Evolutionary conservation across 768 basidiomycete genomes (phyloP), one percentile per base, ranked within the genome.

Genomic region (Termitomyces sp.): DNA sequence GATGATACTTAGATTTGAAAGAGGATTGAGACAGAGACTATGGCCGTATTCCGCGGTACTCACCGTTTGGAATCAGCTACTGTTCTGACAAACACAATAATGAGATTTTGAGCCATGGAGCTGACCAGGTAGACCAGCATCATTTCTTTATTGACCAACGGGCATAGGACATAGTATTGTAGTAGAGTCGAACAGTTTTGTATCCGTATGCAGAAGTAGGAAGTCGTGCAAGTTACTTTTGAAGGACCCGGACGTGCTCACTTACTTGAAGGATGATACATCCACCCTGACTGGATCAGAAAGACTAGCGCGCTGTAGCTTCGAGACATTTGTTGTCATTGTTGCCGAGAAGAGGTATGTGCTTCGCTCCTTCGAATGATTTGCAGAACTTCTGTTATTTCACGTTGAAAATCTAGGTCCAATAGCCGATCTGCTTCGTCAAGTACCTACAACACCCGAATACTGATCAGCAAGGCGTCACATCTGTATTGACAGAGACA

Each of bases 321-420:
- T 97, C 8, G 91, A 93, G 3, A 98, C 93, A 73, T 95, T 98
- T 18, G 93, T 92, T 12, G 95, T 95, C 95, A 98, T 98, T 24
- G 95, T 97, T 8, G 96, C 96, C 13, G 94, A 96, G 76, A 94
- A 98, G 1, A 98, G 81, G 68, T 93, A 97, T 3, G 95, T 97
- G 39, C 88, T 90, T 12, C 95, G 83, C 64, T 97, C 94, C 65
- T 87, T 90, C 16, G 95, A 57, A 98, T 87, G 42, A 91, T 83
- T 74, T 93, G 94, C 48, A 98, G 79, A 65, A 98, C 94, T 76
- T 92, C 92, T 75, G 97, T 96, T 64, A 98, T 91, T 47, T 89
- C 88, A 45, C 88, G 86, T 30, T 93, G 92, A 63, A 98, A 98
- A 69, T 98, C 95, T 82, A 97, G 86, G 71, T 97, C 94, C 45